Evolutionary conservation across 352 stramenopile genomes (phyloP), one percentile per base, ranked within the genome.

Genomic region (Globisporangium nagaii): DNA sequence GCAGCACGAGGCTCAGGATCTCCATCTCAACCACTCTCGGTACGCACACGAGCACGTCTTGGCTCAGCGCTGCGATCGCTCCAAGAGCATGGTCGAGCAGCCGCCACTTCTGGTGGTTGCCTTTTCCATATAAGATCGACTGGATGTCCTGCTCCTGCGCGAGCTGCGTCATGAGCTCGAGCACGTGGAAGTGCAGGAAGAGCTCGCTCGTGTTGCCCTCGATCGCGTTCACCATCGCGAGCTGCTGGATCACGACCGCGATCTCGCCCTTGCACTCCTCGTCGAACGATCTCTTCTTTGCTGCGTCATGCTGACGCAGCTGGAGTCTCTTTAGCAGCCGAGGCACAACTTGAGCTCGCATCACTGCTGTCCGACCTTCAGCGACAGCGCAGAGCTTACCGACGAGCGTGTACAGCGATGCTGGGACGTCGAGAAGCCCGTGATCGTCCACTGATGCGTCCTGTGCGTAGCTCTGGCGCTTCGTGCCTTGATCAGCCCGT

Each of bases 281-380:
- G 44, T 88, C 75, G 43, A 65, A 4, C 0, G 44, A 56, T 20
- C n/a, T n/a, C n/a, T 22, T 37, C 37, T 28, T 56, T 0, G 31
- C 58, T 1, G 19, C 50, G 22, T 32, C 17, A 47, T 81, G 4
- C n/a, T 49, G 53, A 0, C 46, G 52, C 7, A 88, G 58, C 43
- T 93, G 79, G 9, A 90, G 62, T 1, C 82, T 79, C 49, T 88
- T 88, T n/a, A 93, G 67, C 15, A 89, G 53, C 2, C 79, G 73
- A 51, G 79, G 77, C 0, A 93, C 48, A 0, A 88, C 67, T 22
- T 90, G 81, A 12, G 78, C 66, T 42, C 69, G 65, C 66, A 88
- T 79, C 22, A 93, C 56, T 1, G 71, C 79, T 10, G 51, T 64
- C 27, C 78, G 60, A 6, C 82, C 82, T 20, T 88, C 75, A 1